A percentile compares a stretch with the other conserved stretches of the same genome.
phyloP scores from a whole-genome alignment of 495 filamentous ascomycete genomes.

The Penicillium maclennaniae region DNA sequence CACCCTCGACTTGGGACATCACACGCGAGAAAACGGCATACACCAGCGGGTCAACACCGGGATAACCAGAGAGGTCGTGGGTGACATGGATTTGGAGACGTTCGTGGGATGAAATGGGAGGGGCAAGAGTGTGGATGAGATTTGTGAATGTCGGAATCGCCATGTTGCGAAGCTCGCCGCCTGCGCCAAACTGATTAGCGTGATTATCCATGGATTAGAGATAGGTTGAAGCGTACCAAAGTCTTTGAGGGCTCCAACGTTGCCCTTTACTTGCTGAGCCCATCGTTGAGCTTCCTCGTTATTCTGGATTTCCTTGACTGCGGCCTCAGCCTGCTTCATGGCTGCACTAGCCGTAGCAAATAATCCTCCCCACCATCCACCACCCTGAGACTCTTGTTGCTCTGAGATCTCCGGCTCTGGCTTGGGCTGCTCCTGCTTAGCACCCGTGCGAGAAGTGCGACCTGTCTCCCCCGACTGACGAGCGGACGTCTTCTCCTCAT shows the following conservation, averaged over 20 bases:
- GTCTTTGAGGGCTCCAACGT: constrained; percentile 75
- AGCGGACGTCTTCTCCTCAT: constrained; percentile 56
- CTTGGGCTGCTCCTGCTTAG: constrained; percentile 40
- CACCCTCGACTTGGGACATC: constrained; percentile 97
- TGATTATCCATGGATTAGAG: background rate
- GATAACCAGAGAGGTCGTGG: constrained; percentile 91
- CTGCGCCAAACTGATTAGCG: constrained; percentile 43
- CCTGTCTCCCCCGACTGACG: constrained; percentile 75
- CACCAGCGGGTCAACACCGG: constrained; percentile 88
- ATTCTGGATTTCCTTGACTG: constrained; percentile 90
- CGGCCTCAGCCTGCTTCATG: constrained; percentile 89
- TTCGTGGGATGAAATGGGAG: constrained; percentile 96
- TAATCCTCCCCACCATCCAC: constrained; percentile 90
- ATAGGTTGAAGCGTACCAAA: constrained; percentile 58
- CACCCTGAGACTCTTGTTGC: constrained; percentile 43
- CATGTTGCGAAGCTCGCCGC: constrained; percentile 82
- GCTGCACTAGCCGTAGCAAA: constrained; percentile 67
- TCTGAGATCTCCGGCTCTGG: constrained; percentile 29
- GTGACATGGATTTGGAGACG: constrained; percentile 97
- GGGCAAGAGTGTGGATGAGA: constrained; percentile 89
- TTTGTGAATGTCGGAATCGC: constrained; percentile 93
- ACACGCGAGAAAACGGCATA: constrained; percentile 92
- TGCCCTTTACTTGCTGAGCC: constrained; percentile 91
- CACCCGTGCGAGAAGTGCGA: constrained; percentile 59
- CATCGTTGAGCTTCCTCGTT: constrained; percentile 95